A percentile compares a stretch with the other conserved stretches of the same genome.
These are phyloP conservation scores for Lathyrus tuberosus DNA, from an alignment of 306 rosid genomes.

Conservation along the genomic window DNA sequence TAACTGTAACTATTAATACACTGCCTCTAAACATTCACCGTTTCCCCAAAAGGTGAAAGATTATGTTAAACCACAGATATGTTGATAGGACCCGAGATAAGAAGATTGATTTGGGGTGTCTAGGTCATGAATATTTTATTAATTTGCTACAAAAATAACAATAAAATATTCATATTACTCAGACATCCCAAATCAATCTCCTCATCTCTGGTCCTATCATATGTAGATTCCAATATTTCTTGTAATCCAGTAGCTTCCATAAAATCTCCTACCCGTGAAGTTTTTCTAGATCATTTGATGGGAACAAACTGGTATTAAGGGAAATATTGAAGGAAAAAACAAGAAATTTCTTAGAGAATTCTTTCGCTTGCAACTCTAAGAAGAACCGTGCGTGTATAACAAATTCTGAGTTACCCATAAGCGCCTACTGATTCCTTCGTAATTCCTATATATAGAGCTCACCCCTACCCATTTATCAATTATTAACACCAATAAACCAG, in stretches of 20 bases:
- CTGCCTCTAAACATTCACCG: constrained; percentile 1
- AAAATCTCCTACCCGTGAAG: neutral
- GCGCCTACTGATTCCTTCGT: neutral
- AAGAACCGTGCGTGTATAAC: neutral
- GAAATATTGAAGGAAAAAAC: neutral
- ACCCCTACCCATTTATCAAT: neutral
- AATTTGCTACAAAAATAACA: too few species aligned
- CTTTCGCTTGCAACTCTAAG: neutral
- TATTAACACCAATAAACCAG: neutral
- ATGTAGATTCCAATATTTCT: neutral
- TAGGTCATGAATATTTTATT: too few species aligned
- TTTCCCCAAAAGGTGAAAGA: constrained; percentile 3
- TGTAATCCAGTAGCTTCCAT: neutral
- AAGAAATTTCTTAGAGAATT: neutral
- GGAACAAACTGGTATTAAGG: neutral
- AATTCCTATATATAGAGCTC: neutral
- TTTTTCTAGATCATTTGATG: neutral
- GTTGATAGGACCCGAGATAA: too few species aligned
- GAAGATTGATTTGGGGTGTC: too few species aligned
- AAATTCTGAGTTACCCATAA: constrained; percentile 2
- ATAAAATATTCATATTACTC: too few species aligned
- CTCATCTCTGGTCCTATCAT: too few species aligned
- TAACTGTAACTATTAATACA: neutral
- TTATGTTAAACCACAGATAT: neutral
- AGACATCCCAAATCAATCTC: too few species aligned